Evolutionary conservation across 2,329 filamentous ascomycete species (phyloP).

Genomic region (Phoma sp.): DNA sequence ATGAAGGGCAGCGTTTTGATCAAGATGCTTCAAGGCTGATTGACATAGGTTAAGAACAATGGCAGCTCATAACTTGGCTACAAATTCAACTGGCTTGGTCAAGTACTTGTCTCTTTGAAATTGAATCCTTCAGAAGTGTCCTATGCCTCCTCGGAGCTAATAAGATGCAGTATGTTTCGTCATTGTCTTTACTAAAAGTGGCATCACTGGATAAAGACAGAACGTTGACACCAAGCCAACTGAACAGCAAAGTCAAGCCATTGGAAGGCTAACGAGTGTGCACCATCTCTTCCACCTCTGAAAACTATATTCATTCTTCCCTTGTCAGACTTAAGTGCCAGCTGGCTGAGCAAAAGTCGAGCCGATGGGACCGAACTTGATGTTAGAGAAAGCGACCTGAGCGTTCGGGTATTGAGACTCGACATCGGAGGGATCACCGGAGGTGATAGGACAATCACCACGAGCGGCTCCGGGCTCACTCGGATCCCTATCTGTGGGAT

Average conservation of each 20-base stretch:
- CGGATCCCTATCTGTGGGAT: constrained; percentile 54
- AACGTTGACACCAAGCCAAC: constrained; percentile 1
- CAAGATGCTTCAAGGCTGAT: no score
- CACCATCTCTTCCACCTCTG: neutral
- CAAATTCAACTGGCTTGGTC: no score
- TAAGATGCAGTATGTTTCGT: neutral
- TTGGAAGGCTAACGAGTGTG: neutral
- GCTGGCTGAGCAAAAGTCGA: constrained; percentile 38
- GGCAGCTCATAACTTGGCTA: no score
- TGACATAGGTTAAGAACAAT: no score
- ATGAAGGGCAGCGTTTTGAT: no score
- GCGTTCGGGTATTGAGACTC: constrained; percentile 29
- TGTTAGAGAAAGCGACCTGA: constrained; percentile 35
- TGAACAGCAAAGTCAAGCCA: neutral
- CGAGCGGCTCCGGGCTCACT: constrained; percentile 38
- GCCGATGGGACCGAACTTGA: constrained; percentile 40
- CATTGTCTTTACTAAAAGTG: neutral
- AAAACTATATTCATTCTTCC: neutral
- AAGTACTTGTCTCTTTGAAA: no score
- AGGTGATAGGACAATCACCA: constrained; percentile 34
- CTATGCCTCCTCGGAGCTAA: no score
- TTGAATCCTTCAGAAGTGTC: no score
- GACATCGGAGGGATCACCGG: constrained; percentile 40
- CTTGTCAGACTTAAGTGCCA: neutral
- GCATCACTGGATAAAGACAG: neutral